Base-by-base conservation (phyloP, 1,139 yeast genomes). In the Hemisphaericaspora xylofermentans region DNA sequence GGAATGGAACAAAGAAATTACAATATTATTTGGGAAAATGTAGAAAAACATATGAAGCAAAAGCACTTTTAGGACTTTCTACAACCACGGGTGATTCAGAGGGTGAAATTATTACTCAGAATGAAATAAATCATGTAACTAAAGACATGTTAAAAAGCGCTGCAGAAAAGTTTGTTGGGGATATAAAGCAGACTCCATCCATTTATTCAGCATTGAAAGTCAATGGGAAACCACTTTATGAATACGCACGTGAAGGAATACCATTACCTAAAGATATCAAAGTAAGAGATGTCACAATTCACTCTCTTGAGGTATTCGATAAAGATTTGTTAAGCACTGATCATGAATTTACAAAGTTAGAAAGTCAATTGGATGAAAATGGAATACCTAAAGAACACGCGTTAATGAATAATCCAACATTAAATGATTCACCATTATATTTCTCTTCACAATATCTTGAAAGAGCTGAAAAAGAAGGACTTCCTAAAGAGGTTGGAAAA, bases 1-100 rank as follows among this genome's bases (percentile, higher is more conserved):
- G 97, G 8, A 51, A 70, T 2, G 98, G 98, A 1, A 94, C 99
- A 2, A 93, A 91, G 58, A 71, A 78, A 57, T 68, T 94, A 36
- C 84, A 81, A 43, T 71, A 78, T 45, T 89, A 85, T 54, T 71
- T 84, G 33, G 76, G 84, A 30, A 88, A 88, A 19, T 80, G 91
- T 36, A 79, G 72, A 18, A 85, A 93, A 58, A 79, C 82, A 1
- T 94, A 94, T 61, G 88, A 84, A 47, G 83, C 96, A 13, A 80
- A 80, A 43, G 97, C 96, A 1, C 65, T 93, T 34, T 74, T 94
- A 53, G 99, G 99, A 8, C 81, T 84, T 3, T 79, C 94, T 2
- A 94, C 98, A 1, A 89, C 96, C 0, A 88, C 98, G 0, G 96
- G 96, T 19, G 99, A 94, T 57, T 74, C 84, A 0, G 96, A 91